phyloP scores from a whole-genome alignment of 257 asterid species.

The Solanum okadae region DNA sequence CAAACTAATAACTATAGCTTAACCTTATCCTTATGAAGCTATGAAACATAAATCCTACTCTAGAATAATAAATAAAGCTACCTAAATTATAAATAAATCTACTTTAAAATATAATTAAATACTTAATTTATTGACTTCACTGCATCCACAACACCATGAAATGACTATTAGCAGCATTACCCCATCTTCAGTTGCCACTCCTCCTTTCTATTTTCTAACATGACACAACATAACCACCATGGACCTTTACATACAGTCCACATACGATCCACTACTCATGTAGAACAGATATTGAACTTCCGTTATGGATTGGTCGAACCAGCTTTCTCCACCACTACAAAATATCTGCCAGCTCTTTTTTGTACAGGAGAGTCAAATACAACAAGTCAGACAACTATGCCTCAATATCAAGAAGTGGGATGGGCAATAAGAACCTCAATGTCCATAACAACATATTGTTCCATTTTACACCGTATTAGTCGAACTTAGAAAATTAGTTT shows the following conservation, averaged over 20 bases:
- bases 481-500: not conserved
- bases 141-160: not conserved
- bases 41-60: too few species aligned
- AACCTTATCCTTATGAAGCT: too few species aligned
- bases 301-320: not conserved
- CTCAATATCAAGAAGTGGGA: not conserved
- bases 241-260: not conserved
- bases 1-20: too few species aligned
- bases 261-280: not conserved
- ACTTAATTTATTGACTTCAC: too few species aligned
- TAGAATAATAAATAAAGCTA: too few species aligned
- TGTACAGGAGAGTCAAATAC: not conserved
- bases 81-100: too few species aligned
- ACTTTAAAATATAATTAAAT: too few species aligned
- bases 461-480: not conserved
- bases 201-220: not conserved
- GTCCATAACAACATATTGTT: not conserved
- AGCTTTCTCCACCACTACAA: not conserved
- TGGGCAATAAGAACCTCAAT: not conserved
- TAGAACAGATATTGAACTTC: not conserved
- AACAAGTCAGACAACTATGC: not conserved
- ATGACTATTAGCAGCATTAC: not conserved
- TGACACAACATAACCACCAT: not conserved
- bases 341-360: not conserved
- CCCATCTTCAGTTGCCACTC: not conserved